These are phyloP conservation scores for Dactylellina leptospora DNA, from an alignment of 2,329 filamentous ascomycete species.

Conservation along the genomic window DNA sequence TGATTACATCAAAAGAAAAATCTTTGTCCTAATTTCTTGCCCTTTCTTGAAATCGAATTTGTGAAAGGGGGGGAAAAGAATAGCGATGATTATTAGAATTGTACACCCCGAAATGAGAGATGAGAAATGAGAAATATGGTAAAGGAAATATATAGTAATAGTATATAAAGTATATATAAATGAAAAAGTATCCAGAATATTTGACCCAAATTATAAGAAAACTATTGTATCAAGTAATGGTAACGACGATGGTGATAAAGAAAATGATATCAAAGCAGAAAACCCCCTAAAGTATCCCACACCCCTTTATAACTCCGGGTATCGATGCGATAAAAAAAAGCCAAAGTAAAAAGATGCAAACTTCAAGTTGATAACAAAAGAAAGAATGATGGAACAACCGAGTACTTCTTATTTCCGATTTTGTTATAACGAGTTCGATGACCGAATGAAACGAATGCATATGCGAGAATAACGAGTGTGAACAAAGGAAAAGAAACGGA, in stretches of 20 bases:
- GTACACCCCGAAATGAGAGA: no score
- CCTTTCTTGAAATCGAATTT: no score
- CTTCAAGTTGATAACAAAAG: background rate
- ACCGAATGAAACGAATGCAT: slow-evolving; percentile 14
- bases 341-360: slow-evolving; percentile 6
- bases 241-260: no score
- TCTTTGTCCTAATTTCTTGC: no score
- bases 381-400: slow-evolving; percentile 20
- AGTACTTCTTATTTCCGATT: no score
- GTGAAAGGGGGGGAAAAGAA: no score
- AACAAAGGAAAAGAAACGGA: slow-evolving; percentile 23
- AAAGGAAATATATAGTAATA: slow-evolving; percentile 15
- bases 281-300: slow-evolving; percentile 22
- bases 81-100: no score
- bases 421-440: slow-evolving; percentile 20
- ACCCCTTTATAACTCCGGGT: slow-evolving; percentile 51
- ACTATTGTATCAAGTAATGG: slow-evolving; percentile 28
- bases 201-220: slow-evolving; percentile 11
- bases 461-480: slow-evolving; percentile 6
- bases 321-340: slow-evolving; percentile 42
- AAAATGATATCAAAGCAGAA: slow-evolving; percentile 6
- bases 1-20: no score
- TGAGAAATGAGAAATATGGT: background rate
- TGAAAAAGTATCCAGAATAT: slow-evolving; percentile 1
- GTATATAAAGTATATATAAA: slow-evolving; percentile 22